These are phyloP conservation scores for Beauveria brongniartii DNA, from an alignment of 2,329 filamentous ascomycete genomes.

Conservation along the genomic window DNA sequence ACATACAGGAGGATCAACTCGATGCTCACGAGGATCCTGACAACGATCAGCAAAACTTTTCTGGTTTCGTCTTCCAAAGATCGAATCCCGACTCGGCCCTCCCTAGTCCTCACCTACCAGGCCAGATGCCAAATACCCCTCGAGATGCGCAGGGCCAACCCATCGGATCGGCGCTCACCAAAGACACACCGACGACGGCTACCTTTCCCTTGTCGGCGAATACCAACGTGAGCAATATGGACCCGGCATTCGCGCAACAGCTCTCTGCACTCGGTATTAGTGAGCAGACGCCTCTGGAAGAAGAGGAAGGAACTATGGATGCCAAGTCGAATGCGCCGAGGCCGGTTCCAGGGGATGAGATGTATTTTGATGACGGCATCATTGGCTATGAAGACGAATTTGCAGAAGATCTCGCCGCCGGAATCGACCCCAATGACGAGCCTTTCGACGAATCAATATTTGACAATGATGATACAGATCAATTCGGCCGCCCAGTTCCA, in stretches of 20 bases:
- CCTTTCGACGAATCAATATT: conserved; percentile 68
- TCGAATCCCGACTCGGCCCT: conserved; percentile 32
- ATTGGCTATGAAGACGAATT: conserved; percentile 40
- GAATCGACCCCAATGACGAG: conserved; percentile 39
- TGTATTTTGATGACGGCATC: conserved; percentile 63
- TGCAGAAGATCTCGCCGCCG: conserved; percentile 34
- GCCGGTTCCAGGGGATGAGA: conserved; percentile 38
- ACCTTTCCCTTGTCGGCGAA: conserved; percentile 10
- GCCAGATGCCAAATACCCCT: conserved; percentile 45
- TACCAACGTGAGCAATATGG: neutral
- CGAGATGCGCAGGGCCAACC: conserved; percentile 45
- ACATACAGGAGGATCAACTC: conserved; percentile 19
- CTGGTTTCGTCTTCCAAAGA: conserved; percentile 44
- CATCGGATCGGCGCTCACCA: conserved; percentile 49
- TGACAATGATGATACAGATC: conserved; percentile 57
- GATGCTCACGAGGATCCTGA: conserved; percentile 35
- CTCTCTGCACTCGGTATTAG: conserved; percentile 1
- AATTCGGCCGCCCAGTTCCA: conserved; percentile 52
- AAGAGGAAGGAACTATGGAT: neutral
- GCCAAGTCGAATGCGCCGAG: neutral
- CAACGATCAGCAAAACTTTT: conserved; percentile 53
- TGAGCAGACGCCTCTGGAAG: neutral
- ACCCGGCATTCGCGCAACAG: neutral
- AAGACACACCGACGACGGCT: conserved; percentile 30
- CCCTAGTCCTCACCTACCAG: conserved; percentile 40